Evolutionary conservation across 176 grass and related monocot genomes (phyloP).

Genomic region (Rhynchospora tenuis): DNA sequence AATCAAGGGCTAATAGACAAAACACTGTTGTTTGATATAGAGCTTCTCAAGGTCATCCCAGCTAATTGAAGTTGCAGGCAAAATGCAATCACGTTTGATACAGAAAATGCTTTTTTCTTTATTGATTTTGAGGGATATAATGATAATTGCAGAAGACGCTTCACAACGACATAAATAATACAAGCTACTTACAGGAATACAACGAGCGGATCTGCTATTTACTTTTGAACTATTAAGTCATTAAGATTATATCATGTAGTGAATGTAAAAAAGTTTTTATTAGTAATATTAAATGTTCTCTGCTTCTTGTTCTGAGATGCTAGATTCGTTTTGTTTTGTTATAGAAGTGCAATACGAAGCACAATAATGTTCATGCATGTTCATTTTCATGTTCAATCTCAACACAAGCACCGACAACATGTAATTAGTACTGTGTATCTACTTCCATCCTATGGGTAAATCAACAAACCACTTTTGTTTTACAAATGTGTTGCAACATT

Average conservation of each 20-base stretch:
- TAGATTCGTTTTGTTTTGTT: neutral
- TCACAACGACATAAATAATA: neutral
- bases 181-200: neutral
- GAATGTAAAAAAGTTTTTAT: neutral
- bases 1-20: constrained; percentile 97
- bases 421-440: neutral
- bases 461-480: neutral
- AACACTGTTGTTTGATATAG: constrained; percentile 95
- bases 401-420: neutral
- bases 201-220: neutral
- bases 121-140: constrained; percentile 1
- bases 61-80: constrained; percentile 26
- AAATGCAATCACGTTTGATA: neutral
- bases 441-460: neutral
- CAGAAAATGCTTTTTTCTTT: neutral
- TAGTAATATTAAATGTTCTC: neutral
- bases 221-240: neutral
- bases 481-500: neutral
- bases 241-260: neutral
- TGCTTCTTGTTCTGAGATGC: neutral
- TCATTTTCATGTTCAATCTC: neutral
- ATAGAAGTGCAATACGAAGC: neutral
- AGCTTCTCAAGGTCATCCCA: constrained; percentile 81
- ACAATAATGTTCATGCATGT: neutral
- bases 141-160: neutral